Conservation (phyloP, 2,329 filamentous ascomycete genomes). For the Pseudopyricularia javanii region DNA sequence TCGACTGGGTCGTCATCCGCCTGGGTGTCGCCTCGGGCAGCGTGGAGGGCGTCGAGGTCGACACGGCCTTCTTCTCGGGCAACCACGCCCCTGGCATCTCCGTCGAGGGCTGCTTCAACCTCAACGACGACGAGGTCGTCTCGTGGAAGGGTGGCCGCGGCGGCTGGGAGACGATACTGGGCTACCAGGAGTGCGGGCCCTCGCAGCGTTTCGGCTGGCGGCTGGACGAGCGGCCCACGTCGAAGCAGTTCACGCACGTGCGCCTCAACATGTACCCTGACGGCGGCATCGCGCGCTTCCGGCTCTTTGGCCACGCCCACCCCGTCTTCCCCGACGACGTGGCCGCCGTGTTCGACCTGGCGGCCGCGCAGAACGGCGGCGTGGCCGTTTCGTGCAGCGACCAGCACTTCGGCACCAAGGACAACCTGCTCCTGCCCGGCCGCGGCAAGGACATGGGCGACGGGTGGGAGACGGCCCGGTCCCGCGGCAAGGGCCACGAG, state of each 20-base stretch:
- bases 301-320: slow-evolving; percentile 63
- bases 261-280: slow-evolving; percentile 77
- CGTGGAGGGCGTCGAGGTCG: slow-evolving; percentile 63
- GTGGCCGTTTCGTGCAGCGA: slow-evolving; percentile 67
- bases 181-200: slow-evolving; percentile 60
- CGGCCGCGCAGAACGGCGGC: slow-evolving; percentile 66
- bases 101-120: slow-evolving; percentile 62
- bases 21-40: slow-evolving; percentile 59
- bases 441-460: slow-evolving; percentile 69
- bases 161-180: slow-evolving; percentile 61
- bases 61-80: slow-evolving; percentile 71
- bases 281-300: slow-evolving; percentile 70
- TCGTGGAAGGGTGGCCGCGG: slow-evolving; percentile 46
- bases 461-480: slow-evolving; percentile 75
- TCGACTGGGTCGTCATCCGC: slow-evolving; percentile 56
- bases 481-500: slow-evolving; percentile 56
- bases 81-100: slow-evolving; percentile 73
- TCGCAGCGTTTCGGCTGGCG: slow-evolving; percentile 64
- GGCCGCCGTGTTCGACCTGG: slow-evolving; percentile 59
- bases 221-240: slow-evolving; percentile 37
- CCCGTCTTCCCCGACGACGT: slow-evolving; percentile 61
- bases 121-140: slow-evolving; percentile 50
- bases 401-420: slow-evolving; percentile 65
- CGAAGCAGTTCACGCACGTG: slow-evolving; percentile 66
- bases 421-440: slow-evolving; percentile 29